Base-by-base conservation (phyloP, 192 early-diverging fungal species). In the Coemansia sp. region DNA sequence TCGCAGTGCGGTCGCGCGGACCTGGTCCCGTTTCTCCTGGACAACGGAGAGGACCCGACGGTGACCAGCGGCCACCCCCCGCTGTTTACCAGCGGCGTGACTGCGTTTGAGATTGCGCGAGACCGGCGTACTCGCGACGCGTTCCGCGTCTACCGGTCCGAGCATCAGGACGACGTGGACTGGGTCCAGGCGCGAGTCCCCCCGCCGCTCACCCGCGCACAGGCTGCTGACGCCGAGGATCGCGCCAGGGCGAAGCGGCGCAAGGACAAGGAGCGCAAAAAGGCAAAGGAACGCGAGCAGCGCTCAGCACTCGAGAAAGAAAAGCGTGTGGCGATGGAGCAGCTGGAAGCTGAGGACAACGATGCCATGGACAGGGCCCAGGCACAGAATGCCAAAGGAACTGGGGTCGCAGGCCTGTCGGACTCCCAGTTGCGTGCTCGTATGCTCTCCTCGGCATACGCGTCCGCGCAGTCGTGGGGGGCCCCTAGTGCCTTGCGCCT, bases 41-140 rank as follows among this genome's bases (percentile, higher is more conserved):
- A 86, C 26, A 60, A 75, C 38, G 83, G 87, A n/a, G 94, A 90
- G 0, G 90, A 98, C 56, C 96, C 96, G 1, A 89, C 86, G 0
- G 43, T 83, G 0, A 74, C 65, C 10, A 70, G 63, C 38, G 74
- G 71, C 22, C 62, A 63, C 18, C 62, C 65, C 9, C 70, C 70
- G 5, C 35, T 66, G 29, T 76, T 56, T 27, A 32, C 70, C 4
- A 63, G 61, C 32, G 68, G 66, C 24, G 58, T 65, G 54, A 70
- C 74, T 15, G 64, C 74, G 0, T 72, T 66, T 53, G 70, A 73
- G 46, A 43, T 72, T 7, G 60, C 67, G 3, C 59, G 36, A 38
- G 75, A 74, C 44, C 68, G 55, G 3, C 32, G 15, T 6, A 78
- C 63, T 0, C 60, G 63, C 17, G 75, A 71, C 26, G 62, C 37